A percentile compares a stretch with the other conserved stretches of the same genome.
Conservation (phyloP, 169 alveolate genomes). For the Cystoisospora suis region DNA sequence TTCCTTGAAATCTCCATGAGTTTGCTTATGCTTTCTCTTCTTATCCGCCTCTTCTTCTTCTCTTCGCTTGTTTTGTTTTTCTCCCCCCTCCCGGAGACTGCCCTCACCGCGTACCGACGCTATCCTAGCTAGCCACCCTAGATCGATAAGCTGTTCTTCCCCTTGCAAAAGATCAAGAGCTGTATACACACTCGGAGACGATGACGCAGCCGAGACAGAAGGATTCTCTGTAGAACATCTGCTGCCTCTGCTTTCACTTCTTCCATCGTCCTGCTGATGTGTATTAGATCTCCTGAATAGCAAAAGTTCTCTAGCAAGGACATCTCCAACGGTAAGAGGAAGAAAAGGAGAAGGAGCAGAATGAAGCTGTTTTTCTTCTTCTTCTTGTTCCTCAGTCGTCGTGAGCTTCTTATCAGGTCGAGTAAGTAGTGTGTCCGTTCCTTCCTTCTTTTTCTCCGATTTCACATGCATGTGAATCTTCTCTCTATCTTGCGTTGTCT, state of each 20-base stretch:
- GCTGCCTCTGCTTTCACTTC: background rate
- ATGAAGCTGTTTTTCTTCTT: no score
- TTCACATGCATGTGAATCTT: no score
- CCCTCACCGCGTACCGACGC: background rate
- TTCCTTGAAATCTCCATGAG: background rate
- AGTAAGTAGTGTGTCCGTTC: no score
- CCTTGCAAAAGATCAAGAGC: slow-evolving; percentile 18
- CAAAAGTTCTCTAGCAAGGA: no score
- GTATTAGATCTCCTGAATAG: no score
- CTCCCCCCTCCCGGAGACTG: background rate
- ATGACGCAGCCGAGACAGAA: background rate
- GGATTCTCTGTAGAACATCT: background rate
- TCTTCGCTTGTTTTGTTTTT: background rate
- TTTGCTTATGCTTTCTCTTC: background rate
- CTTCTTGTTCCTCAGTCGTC: no score
- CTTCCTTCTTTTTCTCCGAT: no score
- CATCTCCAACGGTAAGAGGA: no score
- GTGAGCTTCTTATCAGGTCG: no score
- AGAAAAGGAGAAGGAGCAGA: no score
- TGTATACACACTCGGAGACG: background rate
- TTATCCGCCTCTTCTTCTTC: background rate
- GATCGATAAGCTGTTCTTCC: background rate
- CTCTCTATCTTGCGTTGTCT: no score
- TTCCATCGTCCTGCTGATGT: no score
- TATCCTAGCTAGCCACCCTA: background rate